These are phyloP conservation scores for Xerocomellus intermedius DNA, from an alignment of 768 basidiomycete species.

Conservation along the genomic window DNA sequence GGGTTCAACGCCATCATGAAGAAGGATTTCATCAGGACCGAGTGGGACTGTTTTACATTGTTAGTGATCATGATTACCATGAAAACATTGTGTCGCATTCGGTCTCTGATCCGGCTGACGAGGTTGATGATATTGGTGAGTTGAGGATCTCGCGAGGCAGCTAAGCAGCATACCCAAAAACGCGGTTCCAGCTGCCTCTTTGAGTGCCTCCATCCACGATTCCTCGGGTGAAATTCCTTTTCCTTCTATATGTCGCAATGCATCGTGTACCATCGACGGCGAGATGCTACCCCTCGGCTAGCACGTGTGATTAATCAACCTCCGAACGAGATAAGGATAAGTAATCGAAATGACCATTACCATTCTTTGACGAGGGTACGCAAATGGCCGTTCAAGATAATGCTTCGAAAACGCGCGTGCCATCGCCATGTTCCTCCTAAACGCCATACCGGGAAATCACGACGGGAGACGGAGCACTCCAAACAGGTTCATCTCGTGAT, in stretches of 20 bases:
- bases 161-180: neutral
- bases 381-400: no score
- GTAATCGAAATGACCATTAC: neutral
- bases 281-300: neutral
- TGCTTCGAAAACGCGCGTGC: no score
- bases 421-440: neutral
- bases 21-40: slow-evolving; percentile 2
- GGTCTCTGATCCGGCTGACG: slow-evolving; percentile 1
- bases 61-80: no score
- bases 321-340: no score
- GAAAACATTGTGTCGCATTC: neutral
- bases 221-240: no score
- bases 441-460: neutral
- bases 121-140: neutral
- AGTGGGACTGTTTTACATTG: neutral
- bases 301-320: no score
- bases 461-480: no score
- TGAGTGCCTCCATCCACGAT: neutral
- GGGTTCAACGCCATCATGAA: slow-evolving; percentile 5
- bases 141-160: no score
- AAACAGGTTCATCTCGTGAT: no score
- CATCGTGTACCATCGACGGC: no score
- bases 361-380: neutral
- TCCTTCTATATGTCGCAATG: neutral
- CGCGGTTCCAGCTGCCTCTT: neutral